Conservation (phyloP, 371 early-diverging fungal genomes). For the Mucor piriformis region DNA sequence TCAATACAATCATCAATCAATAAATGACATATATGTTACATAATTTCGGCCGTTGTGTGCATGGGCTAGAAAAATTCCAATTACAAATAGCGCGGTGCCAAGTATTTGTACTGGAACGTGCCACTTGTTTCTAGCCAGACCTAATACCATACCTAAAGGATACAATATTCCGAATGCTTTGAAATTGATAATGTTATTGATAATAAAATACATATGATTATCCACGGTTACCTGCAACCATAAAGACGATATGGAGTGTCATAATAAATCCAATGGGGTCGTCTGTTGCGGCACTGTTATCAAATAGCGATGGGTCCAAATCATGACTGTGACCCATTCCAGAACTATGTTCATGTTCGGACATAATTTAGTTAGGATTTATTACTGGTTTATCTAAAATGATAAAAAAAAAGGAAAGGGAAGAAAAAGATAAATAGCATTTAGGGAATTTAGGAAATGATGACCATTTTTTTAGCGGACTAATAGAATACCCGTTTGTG, state of each 20-base stretch:
- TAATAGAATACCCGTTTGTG: too few relatives aligned
- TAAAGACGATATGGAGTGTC: slow-evolving; percentile 47
- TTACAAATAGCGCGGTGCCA: slow-evolving; percentile 48
- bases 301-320: slow-evolving; percentile 41
- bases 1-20: neutral
- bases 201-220: neutral
- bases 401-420: neutral
- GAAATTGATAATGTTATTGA: neutral
- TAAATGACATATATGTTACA: slow-evolving; percentile 28
- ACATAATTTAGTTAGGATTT: slow-evolving; percentile 3
- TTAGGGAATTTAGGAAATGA: neutral
- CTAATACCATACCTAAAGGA: slow-evolving; percentile 63
- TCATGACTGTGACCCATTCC: slow-evolving; percentile 48
- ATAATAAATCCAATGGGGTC: slow-evolving; percentile 53
- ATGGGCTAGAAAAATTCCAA: slow-evolving; percentile 65
- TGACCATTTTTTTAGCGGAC: too few relatives aligned
- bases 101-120: slow-evolving; percentile 68
- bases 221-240: slow-evolving; percentile 38
- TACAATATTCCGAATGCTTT: slow-evolving; percentile 49
- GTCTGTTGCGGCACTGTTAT: slow-evolving; percentile 42
- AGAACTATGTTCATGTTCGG: slow-evolving; percentile 42
- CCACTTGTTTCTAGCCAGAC: slow-evolving; percentile 59
- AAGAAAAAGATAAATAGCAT: neutral
- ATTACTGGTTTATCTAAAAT: neutral
- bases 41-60: slow-evolving; percentile 65